These are phyloP conservation scores for Aureobasidium uvarum DNA, from an alignment of 2,329 filamentous ascomycete genomes.

Conservation along the genomic window DNA sequence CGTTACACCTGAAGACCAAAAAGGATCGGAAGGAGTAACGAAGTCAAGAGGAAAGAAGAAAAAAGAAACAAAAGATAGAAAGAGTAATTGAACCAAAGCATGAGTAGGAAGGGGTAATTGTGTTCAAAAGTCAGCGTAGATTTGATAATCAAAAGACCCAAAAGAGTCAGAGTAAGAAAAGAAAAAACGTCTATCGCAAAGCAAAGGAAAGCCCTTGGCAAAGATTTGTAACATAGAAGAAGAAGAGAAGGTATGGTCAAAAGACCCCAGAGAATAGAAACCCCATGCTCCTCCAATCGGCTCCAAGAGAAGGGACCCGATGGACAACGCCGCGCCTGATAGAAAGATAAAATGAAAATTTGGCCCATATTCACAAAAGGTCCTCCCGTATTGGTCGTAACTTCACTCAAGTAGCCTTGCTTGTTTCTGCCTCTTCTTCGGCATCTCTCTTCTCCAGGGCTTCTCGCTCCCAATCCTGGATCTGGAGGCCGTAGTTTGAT, in stretches of 20 bases:
- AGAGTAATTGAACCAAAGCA: too few species aligned
- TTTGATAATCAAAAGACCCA: too few species aligned
- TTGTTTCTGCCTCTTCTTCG: conserved; percentile 3
- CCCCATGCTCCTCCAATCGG: background rate
- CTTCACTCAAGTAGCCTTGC: conserved; percentile 10
- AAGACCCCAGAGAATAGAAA: background rate
- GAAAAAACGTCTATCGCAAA: too few species aligned
- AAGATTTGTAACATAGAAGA: background rate
- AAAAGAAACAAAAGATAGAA: too few species aligned
- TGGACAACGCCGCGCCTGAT: background rate
- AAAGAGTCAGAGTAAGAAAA: too few species aligned
- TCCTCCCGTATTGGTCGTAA: background rate
- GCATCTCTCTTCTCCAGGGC: conserved; percentile 22
- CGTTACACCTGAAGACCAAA: too few species aligned
- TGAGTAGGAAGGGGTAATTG: too few species aligned
- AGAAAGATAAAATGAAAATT: background rate
- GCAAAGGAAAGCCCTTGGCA: background rate
- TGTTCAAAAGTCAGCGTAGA: too few species aligned
- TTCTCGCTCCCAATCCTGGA: conserved; percentile 25
- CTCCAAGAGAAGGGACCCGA: background rate
- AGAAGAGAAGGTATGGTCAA: background rate
- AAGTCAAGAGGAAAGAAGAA: too few species aligned
- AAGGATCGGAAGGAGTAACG: too few species aligned
- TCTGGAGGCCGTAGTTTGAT: conserved; percentile 20
- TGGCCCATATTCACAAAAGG: conserved; percentile 8